Percentiles rank a stretch among this genome's conserved stretches.
Evolutionary conservation across 805 yeast genomes (phyloP).

Genomic region (Zygoascus tannicola): DNA sequence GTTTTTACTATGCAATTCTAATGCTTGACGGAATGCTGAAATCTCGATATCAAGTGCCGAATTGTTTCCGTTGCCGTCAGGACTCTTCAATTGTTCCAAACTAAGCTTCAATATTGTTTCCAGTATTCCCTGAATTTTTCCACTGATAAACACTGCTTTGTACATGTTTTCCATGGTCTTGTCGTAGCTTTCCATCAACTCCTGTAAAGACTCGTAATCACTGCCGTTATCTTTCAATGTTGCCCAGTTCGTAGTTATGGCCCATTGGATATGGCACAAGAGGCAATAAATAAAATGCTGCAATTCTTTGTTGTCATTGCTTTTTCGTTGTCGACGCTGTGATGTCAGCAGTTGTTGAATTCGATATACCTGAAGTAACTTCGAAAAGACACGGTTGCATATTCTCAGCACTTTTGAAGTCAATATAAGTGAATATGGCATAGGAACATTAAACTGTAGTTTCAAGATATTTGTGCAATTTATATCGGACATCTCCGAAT

Average conservation of each 20-base stretch:
- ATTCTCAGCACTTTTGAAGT: constrained; percentile 1
- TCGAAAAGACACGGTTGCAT: constrained; percentile 3
- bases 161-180: not conserved
- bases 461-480: constrained; percentile 7
- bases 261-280: not conserved
- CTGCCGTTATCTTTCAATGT: not conserved
- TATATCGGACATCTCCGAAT: not conserved
- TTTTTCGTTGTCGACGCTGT: too few relatives aligned
- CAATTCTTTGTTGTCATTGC: not conserved
- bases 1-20: too few relatives aligned
- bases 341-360: not conserved
- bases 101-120: not conserved
- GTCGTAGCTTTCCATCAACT: not conserved
- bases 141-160: not conserved
- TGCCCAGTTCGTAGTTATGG: not conserved
- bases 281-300: not conserved
- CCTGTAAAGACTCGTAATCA: not conserved
- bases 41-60: too few relatives aligned
- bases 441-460: constrained; percentile 7
- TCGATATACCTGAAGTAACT: constrained; percentile 3
- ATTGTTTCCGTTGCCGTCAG: too few relatives aligned
- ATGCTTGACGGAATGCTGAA: too few relatives aligned
- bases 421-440: constrained; percentile 8
- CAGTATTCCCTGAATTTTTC: not conserved
- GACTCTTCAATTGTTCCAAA: too few relatives aligned